Base-by-base conservation (phyloP, 345 rosid species). In the Aquilaria yunnanensis region DNA sequence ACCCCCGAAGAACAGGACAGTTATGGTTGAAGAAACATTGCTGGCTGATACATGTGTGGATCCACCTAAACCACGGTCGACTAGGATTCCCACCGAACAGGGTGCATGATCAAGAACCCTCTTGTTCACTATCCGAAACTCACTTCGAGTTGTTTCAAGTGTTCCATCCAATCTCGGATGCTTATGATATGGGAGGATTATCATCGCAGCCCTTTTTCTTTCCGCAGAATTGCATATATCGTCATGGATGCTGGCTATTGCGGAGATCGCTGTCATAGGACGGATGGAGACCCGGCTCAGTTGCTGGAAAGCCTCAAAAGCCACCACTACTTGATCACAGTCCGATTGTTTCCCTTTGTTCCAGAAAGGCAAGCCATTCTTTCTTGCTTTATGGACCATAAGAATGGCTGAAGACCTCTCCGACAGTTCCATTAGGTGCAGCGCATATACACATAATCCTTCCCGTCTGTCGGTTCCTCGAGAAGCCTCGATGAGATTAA, bases 351-450 rank as follows among this genome's bases (percentile, higher is more conserved):
- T 82, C 30, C 75, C 62, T 68, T 88, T 86, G 70, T 90, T 93
- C 97, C 97, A 90, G 64, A 90, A 88, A 54, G 97, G 96, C 10
- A 85, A 74, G 0, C 97, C 98, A 6, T 87, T 90, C 69, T 73
- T 87, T 45, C 94, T 75, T 2, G 88, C 92, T 79, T 87, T 90
- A 67, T 88, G 94, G 11, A 87, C 97, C 98, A 87, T 93, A 2
- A 87, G 85, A 57, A 88, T 86, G 32, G 98, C 92, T 0, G 98
- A 93, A 16, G 97, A 62, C 70, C 97, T 83, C 76, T 93, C 97
- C 0, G 98, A 84, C 31, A 90, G 88, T 76, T 92, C 97, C 96
- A 87, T 84, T 12, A 90, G 88, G 72, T 93, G 98, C 88, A 93
- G 72, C 1, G 98, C 96, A 31, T 90, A 93, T 33, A 93, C 94